Conservation (phyloP, 805 yeast species). For the Metschnikowia kunwiensis region DNA sequence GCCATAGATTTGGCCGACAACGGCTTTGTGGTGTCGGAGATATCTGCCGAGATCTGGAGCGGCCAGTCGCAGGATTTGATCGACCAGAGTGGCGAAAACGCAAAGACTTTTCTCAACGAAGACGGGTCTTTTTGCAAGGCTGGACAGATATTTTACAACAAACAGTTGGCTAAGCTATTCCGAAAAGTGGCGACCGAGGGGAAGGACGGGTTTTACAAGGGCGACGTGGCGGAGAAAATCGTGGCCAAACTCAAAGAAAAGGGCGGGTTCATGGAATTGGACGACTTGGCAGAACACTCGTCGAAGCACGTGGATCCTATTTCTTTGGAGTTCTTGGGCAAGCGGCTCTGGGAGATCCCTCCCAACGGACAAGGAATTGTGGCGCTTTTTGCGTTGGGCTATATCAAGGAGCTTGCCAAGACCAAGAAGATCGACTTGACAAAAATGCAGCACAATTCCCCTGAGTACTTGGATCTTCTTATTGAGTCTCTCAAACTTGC, state of each 20-base stretch:
- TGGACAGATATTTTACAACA: conserved; percentile 45
- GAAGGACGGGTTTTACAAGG: conserved; percentile 65
- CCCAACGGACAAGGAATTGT: conserved; percentile 83
- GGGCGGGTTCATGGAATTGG: conserved; percentile 54
- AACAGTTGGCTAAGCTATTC: conserved; percentile 51
- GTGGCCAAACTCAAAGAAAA: conserved; percentile 48
- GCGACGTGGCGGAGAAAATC: conserved; percentile 65
- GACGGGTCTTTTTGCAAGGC: conserved; percentile 22
- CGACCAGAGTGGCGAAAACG: conserved; percentile 31
- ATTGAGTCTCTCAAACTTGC: conserved; percentile 70
- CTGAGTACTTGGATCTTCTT: conserved; percentile 65
- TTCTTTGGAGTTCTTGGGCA: conserved; percentile 46
- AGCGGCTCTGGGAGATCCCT: conserved; percentile 73
- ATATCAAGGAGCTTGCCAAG: conserved; percentile 53
- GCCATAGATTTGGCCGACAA: conserved; percentile 67
- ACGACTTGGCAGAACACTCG: conserved; percentile 56
- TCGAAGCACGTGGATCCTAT: conserved; percentile 69
- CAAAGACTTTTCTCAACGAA: conserved; percentile 13
- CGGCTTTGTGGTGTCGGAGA: conserved; percentile 63
- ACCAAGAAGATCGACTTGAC: conserved; percentile 41
- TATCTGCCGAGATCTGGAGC: conserved; percentile 54
- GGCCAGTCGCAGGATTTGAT: conserved; percentile 38
- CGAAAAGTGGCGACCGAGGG: conserved; percentile 54
- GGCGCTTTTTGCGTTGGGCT: conserved; percentile 67
- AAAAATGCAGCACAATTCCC: conserved; percentile 57